Conservation (phyloP, 345 rosid genomes). For the Cardamine chenopodiifolia region DNA sequence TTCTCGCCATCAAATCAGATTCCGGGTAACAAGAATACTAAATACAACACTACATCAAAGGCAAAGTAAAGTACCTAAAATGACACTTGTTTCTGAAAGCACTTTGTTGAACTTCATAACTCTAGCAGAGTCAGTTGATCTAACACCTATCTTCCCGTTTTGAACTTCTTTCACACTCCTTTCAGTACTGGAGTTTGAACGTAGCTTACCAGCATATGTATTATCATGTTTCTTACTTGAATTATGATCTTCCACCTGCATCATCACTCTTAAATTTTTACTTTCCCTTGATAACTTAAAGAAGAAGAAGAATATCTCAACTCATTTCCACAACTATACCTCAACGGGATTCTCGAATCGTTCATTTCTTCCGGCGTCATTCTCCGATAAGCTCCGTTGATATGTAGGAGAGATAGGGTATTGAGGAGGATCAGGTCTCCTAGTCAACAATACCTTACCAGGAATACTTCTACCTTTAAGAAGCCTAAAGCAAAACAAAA, state of each 20-base stretch:
- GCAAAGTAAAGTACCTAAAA: constrained; percentile 61
- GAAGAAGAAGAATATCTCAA: not conserved
- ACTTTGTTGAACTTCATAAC: constrained; percentile 81
- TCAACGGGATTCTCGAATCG: constrained; percentile 50
- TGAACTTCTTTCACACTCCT: constrained; percentile 52
- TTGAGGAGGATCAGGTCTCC: constrained; percentile 68
- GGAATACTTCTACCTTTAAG: constrained; percentile 92
- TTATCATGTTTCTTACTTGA: constrained; percentile 48
- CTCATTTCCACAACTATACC: constrained; percentile 43
- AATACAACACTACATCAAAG: not conserved
- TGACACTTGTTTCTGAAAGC: constrained; percentile 72
- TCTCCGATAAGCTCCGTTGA: constrained; percentile 75
- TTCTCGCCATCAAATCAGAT: constrained; percentile 4
- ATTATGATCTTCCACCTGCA: constrained; percentile 55
- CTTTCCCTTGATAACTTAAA: not conserved
- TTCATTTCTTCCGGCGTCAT: constrained; percentile 67
- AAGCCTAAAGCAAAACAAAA: constrained; percentile 49
- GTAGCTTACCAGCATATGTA: constrained; percentile 50
- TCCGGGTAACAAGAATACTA: not conserved
- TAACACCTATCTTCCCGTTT: constrained; percentile 61
- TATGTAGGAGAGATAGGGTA: constrained; percentile 59
- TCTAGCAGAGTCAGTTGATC: constrained; percentile 91
- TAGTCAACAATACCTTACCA: constrained; percentile 81
- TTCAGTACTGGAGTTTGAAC: constrained; percentile 55
- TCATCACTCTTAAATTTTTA: constrained; percentile 1